A percentile compares a stretch with the other conserved stretches of the same genome.
These are phyloP conservation scores for Xerocomus potaroensis DNA, from an alignment of 768 basidiomycete genomes.

Conservation along the genomic window DNA sequence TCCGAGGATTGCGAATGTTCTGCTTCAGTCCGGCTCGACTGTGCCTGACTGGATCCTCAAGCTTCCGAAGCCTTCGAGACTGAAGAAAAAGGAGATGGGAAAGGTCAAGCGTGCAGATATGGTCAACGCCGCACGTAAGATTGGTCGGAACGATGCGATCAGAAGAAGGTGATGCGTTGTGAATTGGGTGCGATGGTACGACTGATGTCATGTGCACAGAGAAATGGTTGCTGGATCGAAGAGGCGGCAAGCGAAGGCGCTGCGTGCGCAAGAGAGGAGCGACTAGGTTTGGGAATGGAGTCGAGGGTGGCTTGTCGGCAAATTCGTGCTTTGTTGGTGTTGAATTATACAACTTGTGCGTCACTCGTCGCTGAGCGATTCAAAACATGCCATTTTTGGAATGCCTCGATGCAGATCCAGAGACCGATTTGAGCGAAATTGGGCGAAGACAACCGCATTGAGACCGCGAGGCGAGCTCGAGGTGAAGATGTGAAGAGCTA, in stretches of 20 bases:
- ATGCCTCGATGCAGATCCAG: constrained; percentile 26
- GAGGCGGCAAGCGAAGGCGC: constrained; percentile 47
- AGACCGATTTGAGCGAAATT: constrained; percentile 28
- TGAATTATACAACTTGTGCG: neutral
- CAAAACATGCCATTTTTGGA: neutral
- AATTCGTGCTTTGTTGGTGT: neutral
- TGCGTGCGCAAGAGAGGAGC: neutral
- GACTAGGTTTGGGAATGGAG: neutral
- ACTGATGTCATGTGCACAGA: constrained; percentile 37
- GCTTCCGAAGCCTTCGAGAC: constrained; percentile 88
- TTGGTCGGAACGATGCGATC: constrained; percentile 66
- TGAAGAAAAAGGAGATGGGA: constrained; percentile 82
- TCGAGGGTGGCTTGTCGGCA: neutral
- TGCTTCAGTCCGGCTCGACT: constrained; percentile 83
- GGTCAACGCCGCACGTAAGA: constrained; percentile 64
- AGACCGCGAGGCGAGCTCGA: constrained; percentile 36
- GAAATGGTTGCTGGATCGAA: constrained; percentile 79
- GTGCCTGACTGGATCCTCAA: constrained; percentile 96
- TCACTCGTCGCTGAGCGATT: neutral
- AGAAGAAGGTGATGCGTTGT: constrained; percentile 55
- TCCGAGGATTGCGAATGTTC: constrained; percentile 88
- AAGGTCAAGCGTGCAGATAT: constrained; percentile 75
- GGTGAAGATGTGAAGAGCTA: constrained; percentile 37
- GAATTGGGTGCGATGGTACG: neutral
- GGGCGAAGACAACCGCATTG: constrained; percentile 18